Conservation (phyloP, 192 early-diverging fungal genomes). For the Coemansia sp. region DNA sequence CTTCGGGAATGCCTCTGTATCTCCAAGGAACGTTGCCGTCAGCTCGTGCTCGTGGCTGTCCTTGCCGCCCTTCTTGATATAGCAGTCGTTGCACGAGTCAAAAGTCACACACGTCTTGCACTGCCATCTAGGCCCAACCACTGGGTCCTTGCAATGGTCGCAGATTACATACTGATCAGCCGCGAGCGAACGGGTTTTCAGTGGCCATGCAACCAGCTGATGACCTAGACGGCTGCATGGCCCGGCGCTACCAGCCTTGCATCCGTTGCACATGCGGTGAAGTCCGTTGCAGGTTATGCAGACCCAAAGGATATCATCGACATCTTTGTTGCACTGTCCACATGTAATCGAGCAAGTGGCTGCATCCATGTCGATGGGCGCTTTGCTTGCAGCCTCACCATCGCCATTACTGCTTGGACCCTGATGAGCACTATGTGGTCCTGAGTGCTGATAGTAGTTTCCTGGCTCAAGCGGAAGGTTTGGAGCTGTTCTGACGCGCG, state of each 20-base stretch:
- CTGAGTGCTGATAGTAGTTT: not conserved
- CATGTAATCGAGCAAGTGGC: not conserved
- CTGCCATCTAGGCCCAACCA: conserved; percentile 52
- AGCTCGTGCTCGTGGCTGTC: conserved; percentile 24
- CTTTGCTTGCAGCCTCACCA: not conserved
- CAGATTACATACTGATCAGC: conserved; percentile 52
- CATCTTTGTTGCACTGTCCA: conserved; percentile 17
- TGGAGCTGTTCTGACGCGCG: conserved; percentile 11
- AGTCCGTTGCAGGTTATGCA: conserved; percentile 22
- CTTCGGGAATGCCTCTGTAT: conserved; percentile 20
- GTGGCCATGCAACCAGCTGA: conserved; percentile 37
- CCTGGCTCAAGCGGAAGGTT: conserved; percentile 40
- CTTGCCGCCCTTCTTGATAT: conserved; percentile 18
- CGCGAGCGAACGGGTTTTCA: conserved; percentile 16
- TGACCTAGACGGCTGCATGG: conserved; percentile 3
- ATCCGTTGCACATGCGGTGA: conserved; percentile 40
- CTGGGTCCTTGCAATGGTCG: conserved; percentile 53
- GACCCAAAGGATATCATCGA: conserved; percentile 35
- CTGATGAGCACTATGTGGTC: not conserved
- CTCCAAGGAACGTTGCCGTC: conserved; percentile 19
- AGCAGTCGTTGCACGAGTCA: conserved; percentile 66
- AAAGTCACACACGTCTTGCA: conserved; percentile 60
- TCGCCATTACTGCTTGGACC: not conserved
- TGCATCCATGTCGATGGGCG: not conserved
- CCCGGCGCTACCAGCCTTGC: conserved; percentile 15